Percentiles rank a stretch among this genome's conserved stretches.
phyloP scores from a whole-genome alignment of 768 basidiomycete species.

The Leucocoprinus sp. region DNA sequence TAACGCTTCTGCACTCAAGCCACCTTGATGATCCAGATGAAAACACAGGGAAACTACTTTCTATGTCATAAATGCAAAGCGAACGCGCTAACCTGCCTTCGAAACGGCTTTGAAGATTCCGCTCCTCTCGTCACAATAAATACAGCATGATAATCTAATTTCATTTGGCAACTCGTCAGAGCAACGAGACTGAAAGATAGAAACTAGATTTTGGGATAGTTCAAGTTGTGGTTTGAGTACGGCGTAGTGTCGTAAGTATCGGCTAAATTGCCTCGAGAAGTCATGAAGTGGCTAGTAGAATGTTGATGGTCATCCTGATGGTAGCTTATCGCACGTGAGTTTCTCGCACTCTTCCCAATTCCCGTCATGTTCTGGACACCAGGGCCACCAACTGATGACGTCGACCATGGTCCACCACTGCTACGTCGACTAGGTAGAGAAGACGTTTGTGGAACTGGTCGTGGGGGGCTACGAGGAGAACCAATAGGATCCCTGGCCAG shows the following conservation, averaged over 20 bases:
- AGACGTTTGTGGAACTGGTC: neutral
- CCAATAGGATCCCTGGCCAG: neutral
- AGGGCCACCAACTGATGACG: constrained; percentile 9
- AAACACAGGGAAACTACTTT: too few species aligned
- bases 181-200: neutral
- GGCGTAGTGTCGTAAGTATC: neutral
- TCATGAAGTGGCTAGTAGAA: too few species aligned
- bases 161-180: neutral
- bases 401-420: constrained; percentile 9
- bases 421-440: constrained; percentile 7
- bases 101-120: too few species aligned
- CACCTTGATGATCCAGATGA: too few species aligned
- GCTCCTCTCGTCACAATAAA: too few species aligned
- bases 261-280: constrained; percentile 3
- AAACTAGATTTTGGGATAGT: neutral
- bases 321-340: constrained; percentile 2
- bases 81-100: too few species aligned
- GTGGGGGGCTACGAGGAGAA: neutral
- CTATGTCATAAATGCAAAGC: too few species aligned
- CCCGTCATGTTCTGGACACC: constrained; percentile 10
- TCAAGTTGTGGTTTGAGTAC: neutral
- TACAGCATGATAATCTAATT: neutral
- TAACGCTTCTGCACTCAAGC: too few species aligned
- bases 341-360: constrained; percentile 7
- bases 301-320: constrained; percentile 4